Evolutionary conservation across 75 land plant species (phyloP), one percentile per base, ranked within the genome.

Genomic region (Pinus taeda): DNA sequence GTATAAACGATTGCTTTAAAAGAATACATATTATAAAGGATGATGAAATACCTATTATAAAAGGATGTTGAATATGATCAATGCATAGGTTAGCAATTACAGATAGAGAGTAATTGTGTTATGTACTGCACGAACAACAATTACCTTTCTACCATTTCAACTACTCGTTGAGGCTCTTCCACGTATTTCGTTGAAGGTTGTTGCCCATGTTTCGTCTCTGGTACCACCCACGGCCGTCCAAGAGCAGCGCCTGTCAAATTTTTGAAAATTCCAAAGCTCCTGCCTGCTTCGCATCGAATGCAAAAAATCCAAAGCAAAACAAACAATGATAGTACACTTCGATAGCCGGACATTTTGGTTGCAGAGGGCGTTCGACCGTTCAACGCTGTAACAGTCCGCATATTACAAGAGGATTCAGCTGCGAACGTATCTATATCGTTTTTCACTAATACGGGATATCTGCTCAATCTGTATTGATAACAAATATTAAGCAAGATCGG

Each of bases 81-180:
- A 42, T 3, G 8, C 49, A 45, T 1, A 6, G 7, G 8, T 45
- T 45, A 45, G 9, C 6, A 45, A 45, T 45, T 45, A 45, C 49
- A 45, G 49, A 6, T 6, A 12, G 1, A 49, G 2, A 49, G 9
- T 49, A 49, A 49, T 49, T 49, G 55, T 2, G 9, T 45, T 6
- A 45, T 7, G 53, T 45, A 45, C 0, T 45, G 53, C 1, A 7
- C 1, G 53, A 8, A 45, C 53, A 45, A 6, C 53, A 49, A 49
- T 42, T n/a, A 69, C 72, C 49, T 69, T 69, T 69, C 72, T 22
- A 69, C 72, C 72, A 69, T 69, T 42, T 39, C 53, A 3, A 69
- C 72, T 3, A 69, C 55, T 18, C 0, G 49, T 39, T 69, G 24
- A 8, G 72, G 72, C 39, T 69, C 24, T 42, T 42, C 72, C 49